A percentile compares a stretch with the other conserved stretches of the same genome.
phyloP scores from a whole-genome alignment of 2,329 filamentous ascomycete species.

The Colletotrichum higginsianum region DNA sequence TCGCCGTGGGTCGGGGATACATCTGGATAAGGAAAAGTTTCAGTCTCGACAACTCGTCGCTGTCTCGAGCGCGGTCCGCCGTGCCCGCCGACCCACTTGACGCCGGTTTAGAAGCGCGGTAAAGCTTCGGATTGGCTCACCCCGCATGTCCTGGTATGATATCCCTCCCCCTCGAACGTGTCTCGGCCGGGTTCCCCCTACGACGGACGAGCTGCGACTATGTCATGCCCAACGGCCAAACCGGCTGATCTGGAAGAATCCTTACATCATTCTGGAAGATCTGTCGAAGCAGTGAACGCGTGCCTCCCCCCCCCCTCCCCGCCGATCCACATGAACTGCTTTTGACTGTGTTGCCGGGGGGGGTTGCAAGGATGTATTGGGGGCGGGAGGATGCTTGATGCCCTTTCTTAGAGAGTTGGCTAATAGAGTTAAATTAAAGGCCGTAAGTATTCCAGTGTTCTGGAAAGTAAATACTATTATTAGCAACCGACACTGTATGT shows the following conservation, averaged over 20 bases:
- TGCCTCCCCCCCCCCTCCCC: background rate
- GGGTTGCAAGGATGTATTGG: background rate
- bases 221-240: background rate
- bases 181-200: constrained; percentile 17
- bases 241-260: background rate
- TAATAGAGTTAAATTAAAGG: background rate
- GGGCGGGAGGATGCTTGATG: background rate
- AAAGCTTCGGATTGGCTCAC: constrained; percentile 28
- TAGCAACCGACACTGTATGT: no score
- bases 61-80: constrained; percentile 35
- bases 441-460: no score
- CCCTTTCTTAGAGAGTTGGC: background rate
- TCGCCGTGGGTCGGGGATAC: constrained; percentile 1
- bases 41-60: background rate
- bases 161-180: background rate
- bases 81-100: constrained; percentile 25
- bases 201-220: constrained; percentile 1
- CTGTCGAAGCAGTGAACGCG: background rate
- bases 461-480: no score
- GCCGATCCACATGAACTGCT: constrained; percentile 2
- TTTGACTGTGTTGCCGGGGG: background rate
- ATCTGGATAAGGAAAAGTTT: constrained; percentile 34
- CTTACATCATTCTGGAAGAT: background rate
- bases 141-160: background rate
- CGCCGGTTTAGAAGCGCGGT: constrained; percentile 23